Percentiles rank a stretch among this genome's conserved stretches.
phyloP scores from a whole-genome alignment of 805 yeast genomes.

The Pichia membranifaciens region DNA sequence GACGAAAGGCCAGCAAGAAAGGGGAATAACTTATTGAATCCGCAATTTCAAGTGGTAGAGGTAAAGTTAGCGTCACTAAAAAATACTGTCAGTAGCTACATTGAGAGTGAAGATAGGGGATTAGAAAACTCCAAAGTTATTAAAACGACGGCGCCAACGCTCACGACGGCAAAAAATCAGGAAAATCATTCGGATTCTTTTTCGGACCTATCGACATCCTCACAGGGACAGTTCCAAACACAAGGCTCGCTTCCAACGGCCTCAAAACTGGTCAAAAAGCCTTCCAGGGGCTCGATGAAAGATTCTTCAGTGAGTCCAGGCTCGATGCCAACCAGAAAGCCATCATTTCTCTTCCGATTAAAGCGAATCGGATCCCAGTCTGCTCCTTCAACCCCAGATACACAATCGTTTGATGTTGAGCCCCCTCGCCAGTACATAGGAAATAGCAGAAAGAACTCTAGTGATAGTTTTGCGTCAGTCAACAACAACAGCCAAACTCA shows the following conservation, averaged over 20 bases:
- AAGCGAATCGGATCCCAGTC: slow-evolving; percentile 5
- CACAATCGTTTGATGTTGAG: slow-evolving; percentile 5
- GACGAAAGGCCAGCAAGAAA: not conserved
- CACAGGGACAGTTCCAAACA: not conserved
- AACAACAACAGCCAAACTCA: not conserved
- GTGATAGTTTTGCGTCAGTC: not conserved
- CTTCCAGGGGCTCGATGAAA: not conserved
- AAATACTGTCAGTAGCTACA: not conserved
- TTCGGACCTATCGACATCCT: too few relatives aligned
- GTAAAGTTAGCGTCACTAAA: not conserved
- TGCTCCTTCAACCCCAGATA: slow-evolving; percentile 6
- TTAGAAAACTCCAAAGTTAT: not conserved
- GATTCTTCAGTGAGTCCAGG: not conserved
- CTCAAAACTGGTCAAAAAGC: not conserved
- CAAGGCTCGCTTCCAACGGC: not conserved
- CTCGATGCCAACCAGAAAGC: slow-evolving; percentile 2
- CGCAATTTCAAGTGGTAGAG: slow-evolving; percentile 6
- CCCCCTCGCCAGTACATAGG: not conserved
- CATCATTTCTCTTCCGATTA: slow-evolving; percentile 3
- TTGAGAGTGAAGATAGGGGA: not conserved
- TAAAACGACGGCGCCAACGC: not conserved
- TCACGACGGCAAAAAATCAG: not conserved
- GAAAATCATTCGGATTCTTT: not conserved
- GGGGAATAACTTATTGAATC: not conserved
- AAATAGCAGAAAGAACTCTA: not conserved